phyloP scores from a whole-genome alignment of 1,139 yeast genomes.

The Candida tetrigidarum region DNA sequence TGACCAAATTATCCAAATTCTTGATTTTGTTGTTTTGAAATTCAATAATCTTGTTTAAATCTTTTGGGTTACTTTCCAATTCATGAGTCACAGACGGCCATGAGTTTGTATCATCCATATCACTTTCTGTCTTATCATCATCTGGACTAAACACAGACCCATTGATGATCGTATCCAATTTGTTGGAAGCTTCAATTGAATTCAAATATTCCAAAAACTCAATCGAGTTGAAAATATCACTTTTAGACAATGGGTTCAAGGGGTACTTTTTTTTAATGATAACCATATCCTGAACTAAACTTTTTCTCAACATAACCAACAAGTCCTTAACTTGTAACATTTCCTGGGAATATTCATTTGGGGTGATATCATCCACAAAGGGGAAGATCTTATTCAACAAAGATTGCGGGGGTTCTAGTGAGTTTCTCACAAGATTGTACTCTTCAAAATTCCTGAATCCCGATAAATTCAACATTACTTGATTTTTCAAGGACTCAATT shows the following conservation, averaged over 20 bases:
- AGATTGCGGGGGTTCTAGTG: slow-evolving; percentile 32
- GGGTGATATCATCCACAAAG: slow-evolving; percentile 20
- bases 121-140: slow-evolving; percentile 12
- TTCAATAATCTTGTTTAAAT: slow-evolving; percentile 19
- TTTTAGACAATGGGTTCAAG: slow-evolving; percentile 28
- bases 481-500: slow-evolving; percentile 21
- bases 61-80: slow-evolving; percentile 10
- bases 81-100: slow-evolving; percentile 12
- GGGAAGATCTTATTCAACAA: slow-evolving; percentile 34
- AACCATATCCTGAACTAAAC: slow-evolving; percentile 41
- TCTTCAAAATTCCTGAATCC: slow-evolving; percentile 27
- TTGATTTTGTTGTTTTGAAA: slow-evolving; percentile 18
- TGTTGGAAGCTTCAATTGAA: slow-evolving; percentile 19
- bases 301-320: slow-evolving; percentile 26
- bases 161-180: slow-evolving; percentile 11
- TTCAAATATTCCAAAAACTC: slow-evolving; percentile 26
- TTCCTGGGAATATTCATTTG: slow-evolving; percentile 13
- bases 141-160: slow-evolving; percentile 15
- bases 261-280: slow-evolving; percentile 29
- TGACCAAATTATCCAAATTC: slow-evolving; percentile 23
- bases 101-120: slow-evolving; percentile 11
- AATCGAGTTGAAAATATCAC: slow-evolving; percentile 31
- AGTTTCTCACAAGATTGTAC: slow-evolving; percentile 26
- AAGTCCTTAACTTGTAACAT: slow-evolving; percentile 23
- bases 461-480: slow-evolving; percentile 24